Base-by-base conservation (phyloP, 1,139 yeast genomes). In the Suhomyces kunorum region DNA sequence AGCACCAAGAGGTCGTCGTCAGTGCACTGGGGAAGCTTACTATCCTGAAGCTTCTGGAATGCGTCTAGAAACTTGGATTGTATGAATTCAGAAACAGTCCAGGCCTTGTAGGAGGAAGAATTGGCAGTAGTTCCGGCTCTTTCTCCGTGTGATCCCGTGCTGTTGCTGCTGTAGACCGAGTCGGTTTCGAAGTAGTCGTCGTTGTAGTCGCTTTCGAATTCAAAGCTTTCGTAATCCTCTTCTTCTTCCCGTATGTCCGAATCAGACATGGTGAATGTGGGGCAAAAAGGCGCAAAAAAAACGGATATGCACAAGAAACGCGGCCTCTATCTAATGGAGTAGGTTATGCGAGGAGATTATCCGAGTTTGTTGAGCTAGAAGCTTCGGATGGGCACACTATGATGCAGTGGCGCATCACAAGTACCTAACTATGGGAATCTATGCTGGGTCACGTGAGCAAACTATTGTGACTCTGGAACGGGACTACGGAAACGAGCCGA, bases 1-100 rank as follows among this genome's bases (percentile, higher is more conserved):
- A 89, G 62, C 3, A 66, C 54, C 25, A 80, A 61, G 17, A 80
- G 57, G 9, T 78, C 76, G 39, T 70, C 73, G 7, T 64, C 61
- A 7, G 60, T 48, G 33, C 75, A 61, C 8, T 40, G 69, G 39
- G 55, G 76, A 45, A 54, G 50, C 28, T 58, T 59, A 34, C 55
- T 55, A n/a, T 50, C 47, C 29, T 50, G 46, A 17, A 66, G 48
- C 36, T 44, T 48, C 18, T 24, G 41, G 35, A 28, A 57, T 54
- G 35, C 41, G 20, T 45, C 48, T 8, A 51, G 31, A 32, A 61
- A 58, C 15, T 44, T 47, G 6, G 40, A 33, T 33, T 57, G 53
- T 9, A 66, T 55, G 36, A 58, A 66, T 18, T 55, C 53, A 8
- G 51, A 51, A 8, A 63, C 28, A 1, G 57, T 54, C 71, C 71